Conservation (phyloP, 768 basidiomycete species). For the Mycena venus region DNA sequence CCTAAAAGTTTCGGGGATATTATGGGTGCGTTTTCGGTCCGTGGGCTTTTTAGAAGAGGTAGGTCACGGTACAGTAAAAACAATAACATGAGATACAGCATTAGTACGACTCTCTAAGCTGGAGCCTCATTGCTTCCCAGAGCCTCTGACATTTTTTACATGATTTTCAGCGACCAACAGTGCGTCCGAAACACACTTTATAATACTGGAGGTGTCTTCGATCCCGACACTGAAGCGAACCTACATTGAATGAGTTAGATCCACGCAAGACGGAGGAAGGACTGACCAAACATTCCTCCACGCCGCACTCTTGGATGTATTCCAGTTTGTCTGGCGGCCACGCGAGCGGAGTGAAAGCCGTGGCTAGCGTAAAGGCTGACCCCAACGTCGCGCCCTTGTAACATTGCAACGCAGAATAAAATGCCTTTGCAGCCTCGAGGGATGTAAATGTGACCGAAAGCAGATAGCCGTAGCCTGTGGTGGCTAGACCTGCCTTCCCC, state of each 20-base stretch:
- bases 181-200: slow-evolving; percentile 54
- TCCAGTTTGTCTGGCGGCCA: slow-evolving; percentile 61
- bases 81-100: too few relatives aligned
- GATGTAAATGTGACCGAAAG: slow-evolving; percentile 61
- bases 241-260: slow-evolving; percentile 27
- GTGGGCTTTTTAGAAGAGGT: too few relatives aligned
- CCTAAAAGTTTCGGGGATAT: too few relatives aligned
- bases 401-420: slow-evolving; percentile 60
- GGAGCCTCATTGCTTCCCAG: not conserved
- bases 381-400: slow-evolving; percentile 64
- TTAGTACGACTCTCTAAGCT: not conserved
- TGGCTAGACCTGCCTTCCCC: slow-evolving; percentile 30
- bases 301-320: slow-evolving; percentile 62
- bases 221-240: slow-evolving; percentile 64
- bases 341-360: slow-evolving; percentile 64
- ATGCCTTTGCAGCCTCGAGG: slow-evolving; percentile 52
- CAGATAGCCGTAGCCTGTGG: slow-evolving; percentile 51
- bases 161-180: slow-evolving; percentile 52
- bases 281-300: slow-evolving; percentile 49
- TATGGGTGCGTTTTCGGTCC: too few relatives aligned
- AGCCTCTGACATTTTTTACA: not conserved
- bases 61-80: too few relatives aligned
- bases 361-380: slow-evolving; percentile 67
- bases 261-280: not conserved
- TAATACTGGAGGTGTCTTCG: slow-evolving; percentile 54